phyloP scores from a whole-genome alignment of 257 asterid genomes.

The Scutellaria galericulata region DNA sequence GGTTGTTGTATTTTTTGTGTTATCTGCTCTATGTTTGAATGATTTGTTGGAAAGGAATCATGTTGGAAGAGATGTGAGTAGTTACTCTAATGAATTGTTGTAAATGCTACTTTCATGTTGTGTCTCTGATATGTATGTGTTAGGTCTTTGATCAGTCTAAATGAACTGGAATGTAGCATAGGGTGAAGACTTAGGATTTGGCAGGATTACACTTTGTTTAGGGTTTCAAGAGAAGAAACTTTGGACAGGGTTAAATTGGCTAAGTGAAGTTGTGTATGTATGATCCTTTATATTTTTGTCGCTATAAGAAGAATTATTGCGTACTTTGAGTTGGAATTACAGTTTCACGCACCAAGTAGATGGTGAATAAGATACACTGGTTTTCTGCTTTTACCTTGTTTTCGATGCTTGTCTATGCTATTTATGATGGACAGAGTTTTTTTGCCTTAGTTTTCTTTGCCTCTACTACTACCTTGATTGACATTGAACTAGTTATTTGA shows the following conservation, averaged over 20 bases:
- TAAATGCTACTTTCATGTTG: neutral
- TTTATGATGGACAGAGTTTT: neutral
- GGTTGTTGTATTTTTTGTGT: neutral
- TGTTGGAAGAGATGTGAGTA: slow-evolving; percentile 25
- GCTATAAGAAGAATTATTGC: neutral
- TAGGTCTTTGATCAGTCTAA: slow-evolving; percentile 3
- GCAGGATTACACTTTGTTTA: neutral
- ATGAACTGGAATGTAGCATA: slow-evolving; percentile 5
- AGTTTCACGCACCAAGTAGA: neutral
- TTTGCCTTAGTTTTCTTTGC: neutral
- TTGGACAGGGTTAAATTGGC: neutral
- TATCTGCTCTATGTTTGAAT: slow-evolving; percentile 2
- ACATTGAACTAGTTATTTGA: neutral
- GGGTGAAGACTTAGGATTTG: neutral
- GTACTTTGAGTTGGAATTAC: neutral
- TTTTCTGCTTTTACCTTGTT: neutral
- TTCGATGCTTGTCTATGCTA: neutral
- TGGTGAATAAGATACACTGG: neutral
- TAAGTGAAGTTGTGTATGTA: neutral
- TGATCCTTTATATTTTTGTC: neutral
- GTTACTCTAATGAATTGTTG: neutral
- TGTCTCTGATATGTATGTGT: slow-evolving; percentile 4
- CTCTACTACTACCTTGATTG: neutral
- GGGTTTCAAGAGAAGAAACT: neutral
- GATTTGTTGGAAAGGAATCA: slow-evolving; percentile 1